phyloP scores from a whole-genome alignment of 768 basidiomycete genomes.

The Mrakia hoshinonis region DNA sequence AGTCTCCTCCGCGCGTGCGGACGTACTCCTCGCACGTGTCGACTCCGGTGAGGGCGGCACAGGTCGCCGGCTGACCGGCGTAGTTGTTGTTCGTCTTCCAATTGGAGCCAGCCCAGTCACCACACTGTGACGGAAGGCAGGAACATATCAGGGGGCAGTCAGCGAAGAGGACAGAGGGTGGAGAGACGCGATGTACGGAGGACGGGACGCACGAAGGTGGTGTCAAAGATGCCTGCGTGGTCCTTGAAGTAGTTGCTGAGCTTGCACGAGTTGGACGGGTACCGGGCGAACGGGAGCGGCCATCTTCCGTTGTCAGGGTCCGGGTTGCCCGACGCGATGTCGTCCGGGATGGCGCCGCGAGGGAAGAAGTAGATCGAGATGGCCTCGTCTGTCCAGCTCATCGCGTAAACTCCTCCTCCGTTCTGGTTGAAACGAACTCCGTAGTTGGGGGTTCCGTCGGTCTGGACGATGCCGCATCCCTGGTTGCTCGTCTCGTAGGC shows the following conservation, averaged over 20 bases:
- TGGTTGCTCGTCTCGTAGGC: constrained; percentile 40
- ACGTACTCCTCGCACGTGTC: constrained; percentile 73
- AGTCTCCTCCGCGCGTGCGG: constrained; percentile 59
- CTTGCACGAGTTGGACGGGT: neutral
- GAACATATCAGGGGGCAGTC: constrained; percentile 53
- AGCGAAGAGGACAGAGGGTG: constrained; percentile 46
- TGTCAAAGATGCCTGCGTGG: constrained; percentile 22
- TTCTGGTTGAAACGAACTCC: constrained; percentile 73
- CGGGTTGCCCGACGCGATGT: constrained; percentile 61
- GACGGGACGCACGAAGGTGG: neutral
- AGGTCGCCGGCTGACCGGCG: constrained; percentile 72
- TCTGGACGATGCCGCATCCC: constrained; percentile 72
- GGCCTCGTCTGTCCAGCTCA: constrained; percentile 15
- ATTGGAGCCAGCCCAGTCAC: constrained; percentile 76
- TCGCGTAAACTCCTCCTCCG: constrained; percentile 72
- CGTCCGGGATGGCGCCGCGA: constrained; percentile 60
- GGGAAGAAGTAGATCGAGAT: constrained; percentile 54
- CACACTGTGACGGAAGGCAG: constrained; percentile 52
- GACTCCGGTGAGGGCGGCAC: constrained; percentile 71
- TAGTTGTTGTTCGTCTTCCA: constrained; percentile 66
- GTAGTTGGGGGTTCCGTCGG: constrained; percentile 52
- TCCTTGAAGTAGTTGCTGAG: constrained; percentile 26
- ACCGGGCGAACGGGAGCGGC: constrained; percentile 18
- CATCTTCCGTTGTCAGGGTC: constrained; percentile 46
- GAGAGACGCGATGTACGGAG: neutral